phyloP scores from a whole-genome alignment of 2,329 filamentous ascomycete genomes.

The Xylaria sp. region DNA sequence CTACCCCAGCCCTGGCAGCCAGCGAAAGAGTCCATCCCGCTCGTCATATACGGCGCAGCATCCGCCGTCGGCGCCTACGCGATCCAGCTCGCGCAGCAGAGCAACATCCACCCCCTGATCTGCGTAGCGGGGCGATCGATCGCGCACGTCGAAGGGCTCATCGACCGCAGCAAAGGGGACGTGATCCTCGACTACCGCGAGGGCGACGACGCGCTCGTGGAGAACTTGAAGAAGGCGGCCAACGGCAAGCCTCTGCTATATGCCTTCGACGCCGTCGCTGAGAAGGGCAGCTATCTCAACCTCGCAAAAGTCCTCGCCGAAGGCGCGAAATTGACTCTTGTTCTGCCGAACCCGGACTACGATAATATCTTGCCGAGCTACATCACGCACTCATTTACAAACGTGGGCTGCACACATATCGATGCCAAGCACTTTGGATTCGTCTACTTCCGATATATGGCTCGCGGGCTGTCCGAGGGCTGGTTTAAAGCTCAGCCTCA shows the following conservation, averaged over 20 bases:
- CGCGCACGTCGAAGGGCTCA: slow-evolving; percentile 61
- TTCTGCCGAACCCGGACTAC: slow-evolving; percentile 48
- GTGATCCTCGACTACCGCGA: slow-evolving; percentile 68
- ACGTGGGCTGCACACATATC: slow-evolving; percentile 40
- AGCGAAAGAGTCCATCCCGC: slow-evolving; percentile 46
- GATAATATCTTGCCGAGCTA: slow-evolving; percentile 42
- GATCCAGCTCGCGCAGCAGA: slow-evolving; percentile 63
- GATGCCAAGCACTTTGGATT: slow-evolving; percentile 44
- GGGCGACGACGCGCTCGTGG: slow-evolving; percentile 62
- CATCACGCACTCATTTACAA: slow-evolving; percentile 36
- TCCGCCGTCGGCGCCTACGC: slow-evolving; percentile 68
- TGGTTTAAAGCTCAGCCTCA: slow-evolving; percentile 55
- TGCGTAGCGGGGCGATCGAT: slow-evolving; percentile 64
- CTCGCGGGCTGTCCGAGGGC: slow-evolving; percentile 50
- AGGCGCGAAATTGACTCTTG: slow-evolving; percentile 52
- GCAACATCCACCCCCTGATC: slow-evolving; percentile 70
- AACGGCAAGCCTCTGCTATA: slow-evolving; percentile 50
- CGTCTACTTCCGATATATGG: slow-evolving; percentile 52
- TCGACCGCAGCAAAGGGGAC: slow-evolving; percentile 65
- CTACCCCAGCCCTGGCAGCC: slow-evolving; percentile 61
- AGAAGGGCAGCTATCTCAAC: slow-evolving; percentile 60
- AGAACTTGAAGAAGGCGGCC: slow-evolving; percentile 42
- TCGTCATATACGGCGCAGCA: slow-evolving; percentile 64
- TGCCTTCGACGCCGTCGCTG: slow-evolving; percentile 67
- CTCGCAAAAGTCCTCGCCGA: slow-evolving; percentile 56